phyloP scores from a whole-genome alignment of 768 basidiomycete species.

The Phaeotremella skinneri region DNA sequence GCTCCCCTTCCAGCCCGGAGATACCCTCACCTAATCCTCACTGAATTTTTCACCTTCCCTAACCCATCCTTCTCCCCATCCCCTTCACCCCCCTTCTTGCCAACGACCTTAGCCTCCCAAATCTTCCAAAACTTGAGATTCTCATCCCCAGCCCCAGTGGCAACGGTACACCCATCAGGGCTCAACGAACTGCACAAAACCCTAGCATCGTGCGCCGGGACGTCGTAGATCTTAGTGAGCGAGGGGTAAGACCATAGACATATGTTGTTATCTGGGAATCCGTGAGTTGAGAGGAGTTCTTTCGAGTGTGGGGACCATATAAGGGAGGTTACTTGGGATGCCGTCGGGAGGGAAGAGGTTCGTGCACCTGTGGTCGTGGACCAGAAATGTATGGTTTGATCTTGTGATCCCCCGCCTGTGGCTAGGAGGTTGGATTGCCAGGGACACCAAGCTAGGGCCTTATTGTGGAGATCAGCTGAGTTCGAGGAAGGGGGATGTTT shows the following conservation, averaged over 20 bases:
- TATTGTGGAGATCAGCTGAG: not conserved
- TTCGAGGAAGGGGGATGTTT: not conserved
- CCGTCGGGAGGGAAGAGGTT: constrained; percentile 77
- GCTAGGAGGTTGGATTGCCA: constrained; percentile 92
- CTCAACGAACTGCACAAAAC: constrained; percentile 80
- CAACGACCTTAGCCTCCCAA: constrained; percentile 50
- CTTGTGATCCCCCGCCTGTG: constrained; percentile 90
- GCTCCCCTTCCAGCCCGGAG: not conserved
- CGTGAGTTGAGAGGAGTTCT: constrained; percentile 88
- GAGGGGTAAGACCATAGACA: constrained; percentile 66
- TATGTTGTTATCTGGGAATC: constrained; percentile 66
- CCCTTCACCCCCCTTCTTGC: constrained; percentile 39
- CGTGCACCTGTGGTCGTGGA: constrained; percentile 71
- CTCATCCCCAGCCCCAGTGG: constrained; percentile 90
- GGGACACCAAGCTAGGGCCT: constrained; percentile 96
- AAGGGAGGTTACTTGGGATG: constrained; percentile 87
- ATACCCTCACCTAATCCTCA: constrained; percentile 20
- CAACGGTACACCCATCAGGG: constrained; percentile 86
- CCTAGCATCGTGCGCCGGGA: constrained; percentile 89
- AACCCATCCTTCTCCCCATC: constrained; percentile 21
- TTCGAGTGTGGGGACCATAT: constrained; percentile 83
- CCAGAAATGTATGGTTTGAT: constrained; percentile 59
- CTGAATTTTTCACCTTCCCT: constrained; percentile 18
- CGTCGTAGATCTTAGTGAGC: constrained; percentile 75
- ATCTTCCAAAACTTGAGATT: constrained; percentile 90